Percentiles rank a stretch among this genome's conserved stretches.
These are phyloP conservation scores for Diaporthe sp. DNA, from an alignment of 2,329 filamentous ascomycete species.

Conservation along the genomic window DNA sequence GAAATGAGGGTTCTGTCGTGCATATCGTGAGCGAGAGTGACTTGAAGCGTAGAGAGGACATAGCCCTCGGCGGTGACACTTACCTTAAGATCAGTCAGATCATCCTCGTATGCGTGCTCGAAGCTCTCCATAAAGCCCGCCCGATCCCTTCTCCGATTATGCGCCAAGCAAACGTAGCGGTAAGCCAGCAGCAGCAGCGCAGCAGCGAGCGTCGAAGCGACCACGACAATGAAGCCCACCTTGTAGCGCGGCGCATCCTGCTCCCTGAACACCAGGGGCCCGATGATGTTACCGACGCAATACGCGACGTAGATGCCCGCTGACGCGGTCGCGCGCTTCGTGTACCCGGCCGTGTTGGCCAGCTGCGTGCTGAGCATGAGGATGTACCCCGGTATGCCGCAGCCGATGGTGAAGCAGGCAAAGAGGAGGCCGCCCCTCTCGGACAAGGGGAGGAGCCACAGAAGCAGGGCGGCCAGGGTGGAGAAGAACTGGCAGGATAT, in stretches of 20 bases:
- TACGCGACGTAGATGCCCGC: slow-evolving; percentile 1
- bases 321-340: slow-evolving; percentile 59
- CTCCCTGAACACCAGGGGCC: slow-evolving; percentile 57
- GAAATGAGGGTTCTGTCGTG: slow-evolving; percentile 25
- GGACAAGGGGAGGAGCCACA: slow-evolving; percentile 65
- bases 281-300: slow-evolving; percentile 56
- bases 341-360: slow-evolving; percentile 78
- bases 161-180: slow-evolving; percentile 58
- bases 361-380: slow-evolving; percentile 78
- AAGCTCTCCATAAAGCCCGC: slow-evolving; percentile 61
- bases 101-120: slow-evolving; percentile 67
- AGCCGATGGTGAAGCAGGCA: slow-evolving; percentile 75
- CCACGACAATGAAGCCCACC: slow-evolving; percentile 56
- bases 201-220: slow-evolving; percentile 50
- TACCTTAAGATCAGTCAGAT: slow-evolving; percentile 60
- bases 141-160: slow-evolving; percentile 59
- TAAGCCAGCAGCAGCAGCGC: slow-evolving; percentile 58
- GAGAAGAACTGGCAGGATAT: slow-evolving; percentile 64
- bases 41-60: too few relatives aligned
- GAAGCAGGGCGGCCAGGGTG: slow-evolving; percentile 65
- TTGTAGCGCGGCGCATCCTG: slow-evolving; percentile 56
- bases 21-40: background rate
- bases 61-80: background rate
- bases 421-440: slow-evolving; percentile 66
- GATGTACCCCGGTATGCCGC: slow-evolving; percentile 62